Evolutionary conservation across 2,329 filamentous ascomycete species (phyloP).

Genomic region (Neonectria faginata): DNA sequence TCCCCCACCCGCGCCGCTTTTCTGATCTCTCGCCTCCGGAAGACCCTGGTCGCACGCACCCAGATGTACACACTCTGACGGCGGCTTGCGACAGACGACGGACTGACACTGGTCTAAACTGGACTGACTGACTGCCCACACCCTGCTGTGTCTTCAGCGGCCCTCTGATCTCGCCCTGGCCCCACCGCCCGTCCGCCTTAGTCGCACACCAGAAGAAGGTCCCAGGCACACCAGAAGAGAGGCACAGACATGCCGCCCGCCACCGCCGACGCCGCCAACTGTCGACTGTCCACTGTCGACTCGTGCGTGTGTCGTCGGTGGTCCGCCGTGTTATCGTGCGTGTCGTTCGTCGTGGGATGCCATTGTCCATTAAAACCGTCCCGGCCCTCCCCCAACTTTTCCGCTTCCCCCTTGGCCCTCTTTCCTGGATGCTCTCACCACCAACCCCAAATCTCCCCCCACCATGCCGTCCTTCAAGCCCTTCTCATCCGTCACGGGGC

Average conservation of each 20-base stretch:
- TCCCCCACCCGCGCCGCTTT: conserved; percentile 40
- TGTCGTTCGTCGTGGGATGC: conserved; percentile 26
- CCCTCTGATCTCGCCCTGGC: conserved; percentile 25
- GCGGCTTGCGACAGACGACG: not conserved
- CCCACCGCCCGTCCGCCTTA: conserved; percentile 28
- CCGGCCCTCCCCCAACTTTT: conserved; percentile 42
- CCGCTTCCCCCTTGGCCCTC: conserved; percentile 31
- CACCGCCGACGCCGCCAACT: conserved; percentile 22
- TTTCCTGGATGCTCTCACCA: conserved; percentile 35
- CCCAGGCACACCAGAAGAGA: conserved; percentile 4
- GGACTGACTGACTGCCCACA: not conserved
- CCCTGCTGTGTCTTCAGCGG: conserved; percentile 1
- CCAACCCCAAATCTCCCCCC: conserved; percentile 26
- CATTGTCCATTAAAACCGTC: conserved; percentile 40
- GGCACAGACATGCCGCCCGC: conserved; percentile 26
- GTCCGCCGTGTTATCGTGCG: conserved; percentile 1
- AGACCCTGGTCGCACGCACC: not conserved
- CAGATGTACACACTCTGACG: not conserved
- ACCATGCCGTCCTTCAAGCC: conserved; percentile 69
- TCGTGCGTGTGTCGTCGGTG: not conserved
- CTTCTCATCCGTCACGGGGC: conserved; percentile 64
- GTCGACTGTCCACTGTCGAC: conserved; percentile 19
- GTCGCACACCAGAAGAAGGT: conserved; percentile 13
- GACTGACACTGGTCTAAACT: too few species aligned
- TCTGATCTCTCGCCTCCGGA: conserved; percentile 38